phyloP scores from a whole-genome alignment of 225 moss, liverwort and hornwort species.

The Takakia lepidozioides region DNA sequence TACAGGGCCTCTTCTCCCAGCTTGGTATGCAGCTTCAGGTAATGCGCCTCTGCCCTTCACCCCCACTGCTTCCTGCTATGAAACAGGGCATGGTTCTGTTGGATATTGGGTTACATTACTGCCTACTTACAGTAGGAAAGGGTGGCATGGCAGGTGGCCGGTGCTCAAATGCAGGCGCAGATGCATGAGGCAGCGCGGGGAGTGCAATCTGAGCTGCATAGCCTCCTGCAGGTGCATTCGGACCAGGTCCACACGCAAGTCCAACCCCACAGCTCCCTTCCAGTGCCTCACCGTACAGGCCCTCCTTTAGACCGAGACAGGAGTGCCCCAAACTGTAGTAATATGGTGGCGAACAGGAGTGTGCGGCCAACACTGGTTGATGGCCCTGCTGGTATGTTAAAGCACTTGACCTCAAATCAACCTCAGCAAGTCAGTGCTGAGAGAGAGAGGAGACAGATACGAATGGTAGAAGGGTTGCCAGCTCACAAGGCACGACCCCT shows the following conservation, averaged over 20 bases:
- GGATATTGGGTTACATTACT: no score
- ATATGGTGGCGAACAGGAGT: constrained; percentile 13
- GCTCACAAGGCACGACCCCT: no score
- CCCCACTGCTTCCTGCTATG: no score
- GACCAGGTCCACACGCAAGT: constrained; percentile 32
- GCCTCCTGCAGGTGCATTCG: constrained; percentile 26
- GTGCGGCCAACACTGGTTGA: no score
- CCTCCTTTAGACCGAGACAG: constrained; percentile 16
- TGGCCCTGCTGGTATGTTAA: constrained; percentile 21
- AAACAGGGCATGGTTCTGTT: no score
- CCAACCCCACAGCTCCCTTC: constrained; percentile 13
- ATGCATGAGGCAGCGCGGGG: constrained; percentile 38
- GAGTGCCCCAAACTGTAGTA: constrained; percentile 16
- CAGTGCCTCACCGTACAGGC: constrained; percentile 11
- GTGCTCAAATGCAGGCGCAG: constrained; percentile 41
- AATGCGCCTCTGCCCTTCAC: no score
- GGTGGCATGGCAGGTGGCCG: constrained; percentile 25
- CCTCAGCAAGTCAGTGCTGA: constrained; percentile 11
- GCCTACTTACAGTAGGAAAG: no score
- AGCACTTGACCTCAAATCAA: no score
- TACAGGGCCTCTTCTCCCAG: constrained; percentile 35
- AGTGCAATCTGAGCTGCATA: constrained; percentile 40
- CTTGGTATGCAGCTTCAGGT: constrained; percentile 37
- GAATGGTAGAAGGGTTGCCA: constrained; percentile 13
- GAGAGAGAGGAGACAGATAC: constrained; percentile 26